phyloP scores from a whole-genome alignment of 805 yeast species.

The Teunomyces stri region DNA sequence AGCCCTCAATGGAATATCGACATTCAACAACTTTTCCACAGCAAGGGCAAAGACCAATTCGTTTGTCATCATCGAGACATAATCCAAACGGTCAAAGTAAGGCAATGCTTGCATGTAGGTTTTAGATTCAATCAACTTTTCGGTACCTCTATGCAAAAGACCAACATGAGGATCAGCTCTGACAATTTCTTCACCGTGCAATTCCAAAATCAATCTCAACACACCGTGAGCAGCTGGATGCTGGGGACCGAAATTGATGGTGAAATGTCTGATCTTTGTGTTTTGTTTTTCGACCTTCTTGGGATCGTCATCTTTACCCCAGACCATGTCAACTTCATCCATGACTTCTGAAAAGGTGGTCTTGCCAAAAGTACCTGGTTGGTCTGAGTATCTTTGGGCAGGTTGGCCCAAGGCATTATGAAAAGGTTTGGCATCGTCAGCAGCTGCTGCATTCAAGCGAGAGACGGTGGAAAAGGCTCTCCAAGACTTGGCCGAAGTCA shows the following conservation, averaged over 20 bases:
- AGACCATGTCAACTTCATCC: conserved; percentile 46
- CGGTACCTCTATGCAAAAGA: conserved; percentile 83
- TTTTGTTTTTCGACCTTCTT: conserved; percentile 41
- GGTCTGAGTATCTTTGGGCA: conserved; percentile 34
- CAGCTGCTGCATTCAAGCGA: conserved; percentile 20
- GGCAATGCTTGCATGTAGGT: conserved; percentile 88
- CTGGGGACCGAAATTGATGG: conserved; percentile 89
- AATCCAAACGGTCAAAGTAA: conserved; percentile 83
- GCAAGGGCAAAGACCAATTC: conserved; percentile 83
- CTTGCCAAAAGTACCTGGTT: conserved; percentile 33
- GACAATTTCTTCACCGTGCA: conserved; percentile 85
- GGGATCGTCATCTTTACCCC: conserved; percentile 45
- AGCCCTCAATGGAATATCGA: conserved; percentile 82
- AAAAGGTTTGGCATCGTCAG: conserved; percentile 31
- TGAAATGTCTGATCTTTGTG: conserved; percentile 75
- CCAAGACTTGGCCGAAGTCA: conserved; percentile 4
- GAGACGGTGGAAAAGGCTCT: conserved; percentile 18
- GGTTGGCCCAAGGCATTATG: conserved; percentile 38
- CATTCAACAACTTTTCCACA: conserved; percentile 77
- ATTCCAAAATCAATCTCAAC: conserved; percentile 77
- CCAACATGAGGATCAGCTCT: conserved; percentile 91
- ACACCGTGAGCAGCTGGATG: conserved; percentile 97
- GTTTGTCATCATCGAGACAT: conserved; percentile 86
- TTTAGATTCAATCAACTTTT: conserved; percentile 80
- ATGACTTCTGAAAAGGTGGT: conserved; percentile 45